Base-by-base conservation (phyloP, 306 rosid species). In the Crotalaria pallida region DNA sequence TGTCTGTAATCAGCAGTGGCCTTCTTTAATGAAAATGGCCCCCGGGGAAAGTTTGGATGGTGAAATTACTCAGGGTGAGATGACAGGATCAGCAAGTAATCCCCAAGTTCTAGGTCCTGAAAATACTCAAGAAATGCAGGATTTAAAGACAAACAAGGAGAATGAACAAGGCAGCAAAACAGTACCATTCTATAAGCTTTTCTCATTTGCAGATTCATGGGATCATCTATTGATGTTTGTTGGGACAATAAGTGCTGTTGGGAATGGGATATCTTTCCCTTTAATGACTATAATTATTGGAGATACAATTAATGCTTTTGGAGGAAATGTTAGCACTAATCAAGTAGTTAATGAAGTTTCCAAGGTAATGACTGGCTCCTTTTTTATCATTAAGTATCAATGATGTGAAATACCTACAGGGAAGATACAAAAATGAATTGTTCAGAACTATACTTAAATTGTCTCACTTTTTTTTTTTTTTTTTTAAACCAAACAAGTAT, bases 171-270 rank as follows among this genome's bases (percentile, higher is more conserved):
- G 55, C 66, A 69, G 47, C 16, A 86, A 77, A 10, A 71, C 88
- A 65, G 90, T 87, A 48, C 90, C 98, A 16, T 82, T 74, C 63
- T 78, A 77, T 81, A 89, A 79, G 85, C 98, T 89, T 49, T 92
- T 89, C 90, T 82, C 92, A 18, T 89, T 89, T 64, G 96, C 96
- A 19, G 96, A 92, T 65, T 79, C 85, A 24, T 21, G 78, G 71
- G 98, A 92, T 70, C 58, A 38, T 79, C 17, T 83, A 10, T 51
- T 92, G 67, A 89, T 92, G 88, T 47, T 79, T 72, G 69, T 69
- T 53, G 98, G 98, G 70, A 47, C 90, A 57, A 55, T 92, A 10
- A 67, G 85, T 57, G 94, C 90, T 43, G 18, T 81, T 26, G 92
- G 82, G 17, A 84, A 80, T 19, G 98, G 98, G 27, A 0, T 85